phyloP scores from a whole-genome alignment of 2,329 filamentous ascomycete species.

The Alternaria rosae region DNA sequence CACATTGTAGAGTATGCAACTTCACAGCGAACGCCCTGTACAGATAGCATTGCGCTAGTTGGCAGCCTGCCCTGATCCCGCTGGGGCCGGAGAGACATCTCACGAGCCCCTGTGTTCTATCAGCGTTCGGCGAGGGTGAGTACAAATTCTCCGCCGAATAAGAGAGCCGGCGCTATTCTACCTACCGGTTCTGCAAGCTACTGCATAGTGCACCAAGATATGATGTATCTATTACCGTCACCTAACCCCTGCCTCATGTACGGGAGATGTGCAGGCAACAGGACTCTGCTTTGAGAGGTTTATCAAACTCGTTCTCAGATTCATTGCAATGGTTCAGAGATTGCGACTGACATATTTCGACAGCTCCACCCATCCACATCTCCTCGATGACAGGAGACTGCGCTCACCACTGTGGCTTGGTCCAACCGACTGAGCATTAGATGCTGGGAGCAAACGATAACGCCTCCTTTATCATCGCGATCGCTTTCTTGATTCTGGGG shows the following conservation, averaged over 20 bases:
- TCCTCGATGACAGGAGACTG: neutral
- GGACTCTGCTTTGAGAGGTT: neutral
- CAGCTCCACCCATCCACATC: neutral
- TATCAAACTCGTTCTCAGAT: neutral
- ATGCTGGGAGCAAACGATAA: neutral
- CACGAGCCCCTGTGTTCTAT: neutral
- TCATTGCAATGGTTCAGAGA: neutral
- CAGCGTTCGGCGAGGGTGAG: neutral
- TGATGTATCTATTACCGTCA: neutral
- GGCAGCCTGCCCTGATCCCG: neutral
- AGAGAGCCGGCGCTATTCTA: neutral
- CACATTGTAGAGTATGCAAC: neutral
- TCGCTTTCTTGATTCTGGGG: neutral
- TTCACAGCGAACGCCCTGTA: neutral
- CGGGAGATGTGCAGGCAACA: neutral
- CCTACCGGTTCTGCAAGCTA: neutral
- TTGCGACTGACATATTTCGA: neutral
- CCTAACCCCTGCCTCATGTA: neutral
- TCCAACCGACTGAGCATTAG: neutral
- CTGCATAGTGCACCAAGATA: neutral
- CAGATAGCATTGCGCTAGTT: neutral
- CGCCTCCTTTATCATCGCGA: constrained; percentile 2
- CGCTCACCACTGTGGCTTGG: neutral
- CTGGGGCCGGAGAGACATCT: neutral
- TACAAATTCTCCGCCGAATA: neutral